Evolutionary conservation across 2,329 filamentous ascomycete species (phyloP).

Genomic region (Rhinocladiella similis): DNA sequence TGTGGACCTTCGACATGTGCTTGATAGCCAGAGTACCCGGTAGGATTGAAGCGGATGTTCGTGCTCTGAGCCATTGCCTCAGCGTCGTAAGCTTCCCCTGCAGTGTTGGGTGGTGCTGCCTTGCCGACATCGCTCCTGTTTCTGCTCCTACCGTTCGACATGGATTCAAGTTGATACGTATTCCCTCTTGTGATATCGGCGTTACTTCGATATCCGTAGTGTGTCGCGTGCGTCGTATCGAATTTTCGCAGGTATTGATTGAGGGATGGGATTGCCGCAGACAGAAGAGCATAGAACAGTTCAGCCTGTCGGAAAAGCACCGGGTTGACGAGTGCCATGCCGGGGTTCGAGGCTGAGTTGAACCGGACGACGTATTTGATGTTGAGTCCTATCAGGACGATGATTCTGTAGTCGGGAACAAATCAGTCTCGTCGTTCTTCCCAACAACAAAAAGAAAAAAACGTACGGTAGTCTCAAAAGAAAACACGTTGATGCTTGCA

Average conservation of each 20-base stretch:
- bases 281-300: conserved; percentile 19
- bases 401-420: conserved; percentile 7
- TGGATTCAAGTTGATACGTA: conserved; percentile 10
- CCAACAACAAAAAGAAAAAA: conserved; percentile 52
- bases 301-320: conserved; percentile 19
- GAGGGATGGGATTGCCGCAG: conserved; percentile 18
- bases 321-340: conserved; percentile 15
- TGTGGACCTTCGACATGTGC: conserved; percentile 8
- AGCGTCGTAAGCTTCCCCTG: neutral
- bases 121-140: neutral
- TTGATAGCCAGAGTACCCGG: conserved; percentile 2
- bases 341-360: conserved; percentile 6
- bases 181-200: neutral
- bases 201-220: conserved; percentile 12
- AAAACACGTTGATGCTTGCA: conserved; percentile 71
- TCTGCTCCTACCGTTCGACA: neutral
- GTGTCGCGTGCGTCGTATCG: conserved; percentile 13
- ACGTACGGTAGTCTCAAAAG: conserved; percentile 77
- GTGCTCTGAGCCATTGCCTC: conserved; percentile 5
- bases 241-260: conserved; percentile 24
- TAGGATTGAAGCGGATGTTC: conserved; percentile 1
- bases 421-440: conserved; percentile 3
- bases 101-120: neutral
- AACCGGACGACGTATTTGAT: conserved; percentile 17
- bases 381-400: conserved; percentile 19